These are phyloP conservation scores for Agaricus subrufescens DNA, from an alignment of 768 basidiomycete genomes.

Conservation along the genomic window DNA sequence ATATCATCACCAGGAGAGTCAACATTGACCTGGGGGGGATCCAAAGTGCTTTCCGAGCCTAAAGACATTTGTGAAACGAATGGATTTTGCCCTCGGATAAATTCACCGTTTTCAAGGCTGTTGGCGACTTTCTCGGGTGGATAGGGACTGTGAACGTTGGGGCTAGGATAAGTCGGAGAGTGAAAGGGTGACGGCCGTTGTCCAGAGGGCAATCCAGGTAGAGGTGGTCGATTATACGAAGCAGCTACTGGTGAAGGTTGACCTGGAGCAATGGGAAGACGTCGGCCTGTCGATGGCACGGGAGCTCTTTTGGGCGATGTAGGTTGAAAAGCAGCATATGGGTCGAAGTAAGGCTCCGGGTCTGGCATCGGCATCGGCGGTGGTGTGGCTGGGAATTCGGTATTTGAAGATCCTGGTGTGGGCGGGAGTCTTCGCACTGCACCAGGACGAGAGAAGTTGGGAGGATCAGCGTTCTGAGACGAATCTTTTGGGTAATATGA, in stretches of 20 bases:
- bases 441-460: background rate
- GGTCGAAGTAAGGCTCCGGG: conserved; percentile 34
- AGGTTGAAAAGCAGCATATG: conserved; percentile 8
- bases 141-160: background rate
- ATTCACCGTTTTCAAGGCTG: background rate
- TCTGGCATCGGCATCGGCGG: conserved; percentile 44
- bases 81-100: background rate
- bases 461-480: background rate
- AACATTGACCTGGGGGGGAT: conserved; percentile 12
- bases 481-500: conserved; percentile 3
- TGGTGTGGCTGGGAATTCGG: conserved; percentile 18
- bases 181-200: conserved; percentile 12
- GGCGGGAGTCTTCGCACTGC: conserved; percentile 34
- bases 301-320: conserved; percentile 21
- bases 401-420: conserved; percentile 34
- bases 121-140: conserved; percentile 6
- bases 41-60: conserved; percentile 9
- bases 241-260: conserved; percentile 3
- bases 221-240: conserved; percentile 9
- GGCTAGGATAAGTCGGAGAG: conserved; percentile 1
- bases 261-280: conserved; percentile 20
- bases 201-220: conserved; percentile 16
- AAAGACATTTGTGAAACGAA: conserved; percentile 6
- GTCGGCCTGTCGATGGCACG: conserved; percentile 20
- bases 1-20: conserved; percentile 14